These are phyloP conservation scores for Hemileia vastatrix DNA, from an alignment of 1,284 basidiomycete genomes.

Conservation along the genomic window DNA sequence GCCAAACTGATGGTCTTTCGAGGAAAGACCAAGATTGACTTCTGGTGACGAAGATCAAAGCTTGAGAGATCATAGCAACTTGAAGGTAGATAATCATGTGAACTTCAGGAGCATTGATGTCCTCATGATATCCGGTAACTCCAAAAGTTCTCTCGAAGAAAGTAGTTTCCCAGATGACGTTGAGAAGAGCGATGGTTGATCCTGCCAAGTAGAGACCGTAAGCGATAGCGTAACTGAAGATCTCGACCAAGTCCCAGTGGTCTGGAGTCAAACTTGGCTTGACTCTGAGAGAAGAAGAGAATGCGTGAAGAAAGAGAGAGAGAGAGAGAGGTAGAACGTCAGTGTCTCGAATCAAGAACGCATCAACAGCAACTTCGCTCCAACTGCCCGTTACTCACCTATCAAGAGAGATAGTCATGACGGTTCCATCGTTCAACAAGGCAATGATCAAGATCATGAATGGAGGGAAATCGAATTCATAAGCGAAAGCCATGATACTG, in stretches of 20 bases:
- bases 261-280: neutral
- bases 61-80: neutral
- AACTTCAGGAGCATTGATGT: too few relatives aligned
- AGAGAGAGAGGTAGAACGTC: too few relatives aligned
- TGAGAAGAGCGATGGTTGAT: neutral
- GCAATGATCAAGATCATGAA: neutral
- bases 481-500: neutral
- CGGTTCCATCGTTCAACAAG: neutral
- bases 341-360: too few relatives aligned
- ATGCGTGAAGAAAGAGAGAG: too few relatives aligned
- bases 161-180: neutral
- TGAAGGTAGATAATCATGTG: neutral
- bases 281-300: neutral
- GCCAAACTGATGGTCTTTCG: neutral
- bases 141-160: neutral
- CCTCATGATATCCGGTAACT: neutral
- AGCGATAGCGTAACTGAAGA: neutral
- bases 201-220: neutral
- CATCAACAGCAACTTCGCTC: too few relatives aligned
- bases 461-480: too few relatives aligned
- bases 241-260: neutral
- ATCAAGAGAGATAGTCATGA: neutral
- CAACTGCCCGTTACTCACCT: too few relatives aligned
- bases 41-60: neutral
- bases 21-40: neutral